Base-by-base conservation (phyloP, 2,329 filamentous ascomycete genomes). In the Furcasterigmium furcatum region DNA sequence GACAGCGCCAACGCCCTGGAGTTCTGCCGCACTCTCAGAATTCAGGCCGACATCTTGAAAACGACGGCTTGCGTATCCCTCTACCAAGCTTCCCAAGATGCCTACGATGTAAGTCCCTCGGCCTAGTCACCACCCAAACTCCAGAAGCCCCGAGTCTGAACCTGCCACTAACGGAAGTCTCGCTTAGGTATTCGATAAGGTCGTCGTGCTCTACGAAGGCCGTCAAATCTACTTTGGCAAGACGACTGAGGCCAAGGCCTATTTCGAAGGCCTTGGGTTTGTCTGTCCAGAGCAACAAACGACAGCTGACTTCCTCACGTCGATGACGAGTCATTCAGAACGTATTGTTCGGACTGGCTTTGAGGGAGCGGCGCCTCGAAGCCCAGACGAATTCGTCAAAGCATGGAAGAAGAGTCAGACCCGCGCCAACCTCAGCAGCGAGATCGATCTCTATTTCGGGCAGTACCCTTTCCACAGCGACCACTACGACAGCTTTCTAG, bases 261-360 rank as follows among this genome's bases (percentile, higher is more conserved):
- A 84, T 60, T 88, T 89, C 55, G 69, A 81, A 46, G 66, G 74
- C 19, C 70, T 88, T 47, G 85, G 86, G 0, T 89, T 86, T 54
- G 68, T 78, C 24, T 85, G 66, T 21, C 68, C 68, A 1, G 65
- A 68, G 4, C 60, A 68, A 34, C 70, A 84, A 55, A 90, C 86
- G 0, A 88, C 85, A 1, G 30, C 30, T 4, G 87, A 90, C 59
- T 90, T 90, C 65, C 65, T 91, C 41, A 89, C 87, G 4, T 82
- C 83, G 6, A 65, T 75, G 7, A 73, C 70, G 1, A 59, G 54
- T 32, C 55, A 56, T 9, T 49, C 47, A 5, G 59, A 62, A 41
- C 58, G 58, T 30, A 38, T 54, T 19, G 46, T 59, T 29, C 52
- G 49, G 24, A 51, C 55, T 4, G 59, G 58, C 0, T 62, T 50